Base-by-base conservation (phyloP, 768 basidiomycete species). In the Cubamyces sp. region DNA sequence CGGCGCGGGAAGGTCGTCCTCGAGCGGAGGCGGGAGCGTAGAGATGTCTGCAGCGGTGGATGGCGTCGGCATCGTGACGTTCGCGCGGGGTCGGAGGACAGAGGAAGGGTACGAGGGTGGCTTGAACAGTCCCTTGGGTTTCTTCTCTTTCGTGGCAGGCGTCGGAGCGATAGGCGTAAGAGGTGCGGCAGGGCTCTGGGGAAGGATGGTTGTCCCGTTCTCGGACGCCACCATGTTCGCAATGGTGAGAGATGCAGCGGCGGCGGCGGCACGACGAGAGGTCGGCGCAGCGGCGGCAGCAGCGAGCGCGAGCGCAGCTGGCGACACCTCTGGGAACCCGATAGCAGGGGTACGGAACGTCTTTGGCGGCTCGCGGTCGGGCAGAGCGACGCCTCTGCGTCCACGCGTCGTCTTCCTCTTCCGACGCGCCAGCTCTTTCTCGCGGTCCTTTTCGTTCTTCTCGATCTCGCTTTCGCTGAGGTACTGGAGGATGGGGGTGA, bases 211-310 rank as follows among this genome's bases (percentile, higher is more conserved):
- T 30, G 84, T 86, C 55, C 91, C 92, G 66, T 95, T 95, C 76
- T 96, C 94, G 1, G 90, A 91, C 1, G 94, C 94, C 1, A 95
- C 92, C 84, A 96, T 92, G 68, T 89, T 92, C 34, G 92, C 92
- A 66, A 94, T 94, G n/a, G 87, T 92, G 46, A 90, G 65, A 5
- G 86, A 86, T 3, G 92, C 92, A 5, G 90, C 90, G 0, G 90
- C 88, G 0, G 95, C 95, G 0, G 95, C 95, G 3, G 93, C 94
- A 68, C 94, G 81, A 58, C 92, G 78, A 0, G 88, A 87, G 14
- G 85, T 84, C 0, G 90, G 89, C 1, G 87, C 87, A 56, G 79
- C 84, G 3, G 85, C 84, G 0, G 87, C 85, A 16, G 81, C 83
- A 1, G 84, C 87, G 7, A 86, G 73, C 0, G 90, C 90, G 43